Percentiles rank a stretch among this genome's conserved stretches.
These are phyloP conservation scores for Candida sanyaensis DNA, from an alignment of 1,139 yeast species.

Conservation along the genomic window DNA sequence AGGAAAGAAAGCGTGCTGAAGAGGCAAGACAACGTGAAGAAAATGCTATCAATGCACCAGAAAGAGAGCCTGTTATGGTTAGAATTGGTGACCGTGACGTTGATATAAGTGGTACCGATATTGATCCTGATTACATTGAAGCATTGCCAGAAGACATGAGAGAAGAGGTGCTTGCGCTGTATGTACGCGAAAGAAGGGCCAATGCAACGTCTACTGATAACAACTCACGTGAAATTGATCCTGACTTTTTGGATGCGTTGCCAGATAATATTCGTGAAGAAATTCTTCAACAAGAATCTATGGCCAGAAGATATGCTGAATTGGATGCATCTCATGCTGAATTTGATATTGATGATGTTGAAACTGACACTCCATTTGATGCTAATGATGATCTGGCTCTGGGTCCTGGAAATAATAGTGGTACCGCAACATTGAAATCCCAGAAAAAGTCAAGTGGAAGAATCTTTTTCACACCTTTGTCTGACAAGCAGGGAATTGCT, in stretches of 20 bases:
- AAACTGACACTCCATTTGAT: constrained; percentile 22
- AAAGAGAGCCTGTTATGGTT: constrained; percentile 60
- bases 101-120: constrained; percentile 86
- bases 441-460: constrained; percentile 23
- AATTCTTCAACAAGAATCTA: constrained; percentile 67
- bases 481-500: constrained; percentile 78
- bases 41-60: constrained; percentile 19
- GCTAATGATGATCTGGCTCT: constrained; percentile 10
- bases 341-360: constrained; percentile 27
- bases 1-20: constrained; percentile 36
- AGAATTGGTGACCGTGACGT: constrained; percentile 78
- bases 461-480: constrained; percentile 61
- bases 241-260: constrained; percentile 78
- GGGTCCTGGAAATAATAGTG: constrained; percentile 3
- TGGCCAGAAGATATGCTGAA: constrained; percentile 43
- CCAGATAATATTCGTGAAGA: constrained; percentile 78
- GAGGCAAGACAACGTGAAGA: constrained; percentile 39
- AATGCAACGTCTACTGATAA: constrained; percentile 50
- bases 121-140: constrained; percentile 87
- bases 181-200: constrained; percentile 66
- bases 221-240: constrained; percentile 67
- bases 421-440: constrained; percentile 1
- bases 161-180: constrained; percentile 89
- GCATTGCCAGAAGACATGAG: constrained; percentile 94
- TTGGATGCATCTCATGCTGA: constrained; percentile 26